Evolutionary conservation across 495 filamentous ascomycete species (phyloP), one percentile per base, ranked within the genome.

Genomic region (Aspergillus bertholletiae): DNA sequence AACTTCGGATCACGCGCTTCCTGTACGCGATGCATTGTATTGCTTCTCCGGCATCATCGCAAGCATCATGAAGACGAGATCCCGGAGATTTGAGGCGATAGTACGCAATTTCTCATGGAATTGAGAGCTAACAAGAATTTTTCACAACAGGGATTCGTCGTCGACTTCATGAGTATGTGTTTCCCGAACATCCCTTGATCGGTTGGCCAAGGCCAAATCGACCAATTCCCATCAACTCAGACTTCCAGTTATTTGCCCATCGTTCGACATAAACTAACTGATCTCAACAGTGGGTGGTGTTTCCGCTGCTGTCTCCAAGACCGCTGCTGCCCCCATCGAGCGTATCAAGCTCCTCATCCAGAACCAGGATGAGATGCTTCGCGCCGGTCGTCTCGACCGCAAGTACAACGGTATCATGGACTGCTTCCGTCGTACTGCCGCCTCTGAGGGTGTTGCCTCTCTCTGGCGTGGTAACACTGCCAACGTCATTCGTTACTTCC

Each of bases 301-400:
- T 62, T 96, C 94, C 69, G 94, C 94, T 72, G 94, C 94, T 78
- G 92, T 98, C 87, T 97, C 94, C 67, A 98, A 98, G 89, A 98
- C 94, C 64, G 95, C 95, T 71, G 94, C 94, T 75, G 94, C 94
- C 80, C 94, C 94, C 79, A 98, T 98, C 69, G 94, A 98, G 91
- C 94, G 94, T 89, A 88, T 98, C 82, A 98, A 98, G 91, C 94
- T 98, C 71, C 89, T 98, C 68, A 96, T 98, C 84, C 94, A 98
- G 85, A 98, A 97, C 84, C 94, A 98, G 95, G 94, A 98, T 96
- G 94, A 98, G 85, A 98, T 98, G 94, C 79, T 98, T 70, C 96
- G 96, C 85, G 76, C 87, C 67, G 94, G 94, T 73, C 94, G 94
- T 88, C 92, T 98, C 55, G 90, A 96, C 85, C 87, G 87, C 77